Conservation (phyloP, 2,329 filamentous ascomycete species). For the Aspergillus alliaceus region DNA sequence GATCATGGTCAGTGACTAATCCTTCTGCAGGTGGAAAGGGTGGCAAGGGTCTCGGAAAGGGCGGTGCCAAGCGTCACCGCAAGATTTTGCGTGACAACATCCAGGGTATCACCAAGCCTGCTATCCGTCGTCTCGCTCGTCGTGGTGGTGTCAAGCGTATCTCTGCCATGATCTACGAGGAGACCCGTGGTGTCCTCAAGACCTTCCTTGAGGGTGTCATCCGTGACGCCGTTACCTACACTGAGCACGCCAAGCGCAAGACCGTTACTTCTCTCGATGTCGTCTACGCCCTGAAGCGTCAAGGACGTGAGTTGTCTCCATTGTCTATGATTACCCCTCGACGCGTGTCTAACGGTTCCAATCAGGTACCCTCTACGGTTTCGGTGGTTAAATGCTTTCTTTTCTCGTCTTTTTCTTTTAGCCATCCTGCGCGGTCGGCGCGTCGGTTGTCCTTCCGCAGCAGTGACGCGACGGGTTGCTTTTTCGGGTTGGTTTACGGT, state of each 20-base stretch:
- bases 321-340: neutral
- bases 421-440: constrained; percentile 36
- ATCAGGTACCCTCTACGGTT: constrained; percentile 75
- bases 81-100: constrained; percentile 99
- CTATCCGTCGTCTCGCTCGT: constrained; percentile 96
- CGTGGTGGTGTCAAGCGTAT: constrained; percentile 99
- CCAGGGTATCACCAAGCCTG: constrained; percentile 98
- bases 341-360: constrained; percentile 19
- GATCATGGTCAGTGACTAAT: constrained; percentile 42
- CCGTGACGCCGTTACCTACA: constrained; percentile 77
- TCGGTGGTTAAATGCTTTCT: constrained; percentile 70
- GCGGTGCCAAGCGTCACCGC: constrained; percentile 96
- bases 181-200: constrained; percentile 80
- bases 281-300: constrained; percentile 64
- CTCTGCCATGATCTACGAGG: constrained; percentile 88
- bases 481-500: constrained; percentile 44
- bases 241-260: constrained; percentile 76
- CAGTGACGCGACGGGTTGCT: constrained; percentile 35
- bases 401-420: constrained; percentile 29
- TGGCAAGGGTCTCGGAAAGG: constrained; percentile 97
- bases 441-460: constrained; percentile 30
- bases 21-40: constrained; percentile 75
- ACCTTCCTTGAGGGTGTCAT: constrained; percentile 82
- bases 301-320: constrained; percentile 50
- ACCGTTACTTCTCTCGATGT: constrained; percentile 59